Evolutionary conservation across 2,329 filamentous ascomycete species (phyloP).

Genomic region (Penicillium decumbens): DNA sequence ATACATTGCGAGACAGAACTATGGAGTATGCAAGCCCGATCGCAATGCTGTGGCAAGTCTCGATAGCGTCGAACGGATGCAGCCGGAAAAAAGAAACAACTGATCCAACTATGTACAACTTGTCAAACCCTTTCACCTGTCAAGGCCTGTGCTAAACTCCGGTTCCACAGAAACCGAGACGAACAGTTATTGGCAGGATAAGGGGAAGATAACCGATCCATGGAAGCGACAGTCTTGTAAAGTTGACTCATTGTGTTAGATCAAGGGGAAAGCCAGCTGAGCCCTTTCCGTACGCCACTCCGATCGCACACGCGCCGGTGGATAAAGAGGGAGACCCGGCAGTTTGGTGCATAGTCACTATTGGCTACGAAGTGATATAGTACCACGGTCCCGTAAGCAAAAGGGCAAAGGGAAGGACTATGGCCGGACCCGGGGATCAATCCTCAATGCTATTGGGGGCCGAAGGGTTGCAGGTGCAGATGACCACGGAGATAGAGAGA

Average conservation of each 20-base stretch:
- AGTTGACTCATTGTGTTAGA: neutral
- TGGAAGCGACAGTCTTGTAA: neutral
- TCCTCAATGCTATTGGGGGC: neutral
- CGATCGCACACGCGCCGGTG: neutral
- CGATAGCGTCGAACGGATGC: neutral
- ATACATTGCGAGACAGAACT: constrained; percentile 1
- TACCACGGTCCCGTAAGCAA: neutral
- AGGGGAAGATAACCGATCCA: neutral
- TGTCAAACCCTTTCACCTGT: neutral
- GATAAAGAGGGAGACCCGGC: neutral
- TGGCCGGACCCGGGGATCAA: neutral
- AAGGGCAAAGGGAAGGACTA: neutral
- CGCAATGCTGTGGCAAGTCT: neutral
- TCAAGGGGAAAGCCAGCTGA: neutral
- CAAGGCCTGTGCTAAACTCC: neutral
- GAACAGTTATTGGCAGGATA: neutral
- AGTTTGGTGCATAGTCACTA: neutral
- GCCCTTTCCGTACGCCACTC: constrained; percentile 1
- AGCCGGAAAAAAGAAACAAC: neutral
- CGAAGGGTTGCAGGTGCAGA: neutral
- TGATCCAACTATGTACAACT: constrained; percentile 1
- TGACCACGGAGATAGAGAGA: neutral
- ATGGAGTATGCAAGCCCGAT: constrained; percentile 6
- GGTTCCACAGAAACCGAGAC: neutral
- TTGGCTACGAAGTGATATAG: neutral